Base-by-base conservation (phyloP, 148 eudicot genomes). In the Talinum fruticosum region DNA sequence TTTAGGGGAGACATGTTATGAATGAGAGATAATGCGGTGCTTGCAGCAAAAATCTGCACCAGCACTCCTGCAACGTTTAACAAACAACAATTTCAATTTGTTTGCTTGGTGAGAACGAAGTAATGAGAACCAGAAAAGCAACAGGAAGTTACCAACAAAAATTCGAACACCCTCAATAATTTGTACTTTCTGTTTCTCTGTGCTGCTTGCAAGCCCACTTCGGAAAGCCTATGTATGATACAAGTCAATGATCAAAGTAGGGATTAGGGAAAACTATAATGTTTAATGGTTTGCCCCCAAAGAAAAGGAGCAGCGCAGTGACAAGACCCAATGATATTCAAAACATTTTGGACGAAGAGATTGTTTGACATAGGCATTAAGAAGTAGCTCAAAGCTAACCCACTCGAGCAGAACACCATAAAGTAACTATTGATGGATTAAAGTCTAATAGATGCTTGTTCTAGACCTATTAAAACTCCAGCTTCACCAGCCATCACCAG, bases 1-100 rank as follows among this genome's bases (percentile, higher is more conserved):
- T 76, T 90, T 89, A 44, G 92, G 90, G 87, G 90, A 82, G 94
- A 90, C 92, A 89, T 90, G 75, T 88, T 89, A 44, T 80, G 72
- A 54, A 87, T 80, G 7, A 90, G 82, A 68, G 89, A 86, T 2
- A 69, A 61, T 29, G 92, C 86, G 6, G 90, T 90, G 18, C 79
- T 75, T 26, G 85, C 76, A 7, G 87, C 54, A 47, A 83, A 44
- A 66, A 86, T 82, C 83, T 85, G 87, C 54, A 84, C 65, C 76
- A 86, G 45, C 41, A 75, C 71, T 53, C 90, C 92, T 91, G 92
- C 70, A 83, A 78, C 79, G 66, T 82, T 70, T 37, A 59, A 38
- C 69, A 3, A 29, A 35, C 74, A 30, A 72, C 73, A n/a, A 65
- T 34, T 44, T 18, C 5, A 36, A 26, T 12, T 34, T 68, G 65